These are phyloP conservation scores for Podospora pseudopauciseta DNA, from an alignment of 495 filamentous ascomycete species.

Conservation along the genomic window DNA sequence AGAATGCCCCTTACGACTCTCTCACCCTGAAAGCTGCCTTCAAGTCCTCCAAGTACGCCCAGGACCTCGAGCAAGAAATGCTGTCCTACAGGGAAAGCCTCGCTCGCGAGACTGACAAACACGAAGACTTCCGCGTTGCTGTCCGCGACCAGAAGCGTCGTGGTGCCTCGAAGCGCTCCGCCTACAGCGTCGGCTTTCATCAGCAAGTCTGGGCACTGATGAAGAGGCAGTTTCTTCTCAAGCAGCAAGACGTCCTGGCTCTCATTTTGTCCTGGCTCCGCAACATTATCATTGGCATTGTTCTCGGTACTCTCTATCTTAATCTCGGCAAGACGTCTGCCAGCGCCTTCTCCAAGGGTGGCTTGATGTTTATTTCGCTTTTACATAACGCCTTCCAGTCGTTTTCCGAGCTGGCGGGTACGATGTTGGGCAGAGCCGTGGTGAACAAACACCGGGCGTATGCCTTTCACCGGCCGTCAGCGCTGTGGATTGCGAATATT, in stretches of 20 bases:
- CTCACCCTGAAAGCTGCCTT: conserved; percentile 65
- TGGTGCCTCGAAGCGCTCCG: conserved; percentile 60
- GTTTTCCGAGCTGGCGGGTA: conserved; percentile 65
- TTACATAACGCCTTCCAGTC: conserved; percentile 79
- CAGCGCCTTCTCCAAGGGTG: conserved; percentile 73
- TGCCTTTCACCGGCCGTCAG: conserved; percentile 73
- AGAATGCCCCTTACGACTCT: conserved; percentile 64
- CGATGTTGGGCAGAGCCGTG: conserved; percentile 70
- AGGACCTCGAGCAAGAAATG: conserved; percentile 63
- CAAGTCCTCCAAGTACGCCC: conserved; percentile 55
- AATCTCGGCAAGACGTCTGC: conserved; percentile 61
- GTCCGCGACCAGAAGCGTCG: conserved; percentile 73
- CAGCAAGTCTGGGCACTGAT: conserved; percentile 78
- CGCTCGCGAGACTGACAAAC: conserved; percentile 57
- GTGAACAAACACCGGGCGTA: conserved; percentile 78
- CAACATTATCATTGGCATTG: conserved; percentile 69
- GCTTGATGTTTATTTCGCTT: conserved; percentile 69
- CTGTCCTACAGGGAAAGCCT: conserved; percentile 57
- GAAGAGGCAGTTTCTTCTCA: conserved; percentile 77
- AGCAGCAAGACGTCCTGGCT: conserved; percentile 78
- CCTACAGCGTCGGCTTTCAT: conserved; percentile 77
- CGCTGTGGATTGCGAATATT: conserved; percentile 76
- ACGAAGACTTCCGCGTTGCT: conserved; percentile 74
- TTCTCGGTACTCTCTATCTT: conserved; percentile 75
- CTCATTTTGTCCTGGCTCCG: conserved; percentile 74